Percentiles rank a stretch among this genome's conserved stretches.
phyloP scores from a whole-genome alignment of 768 basidiomycete genomes.

The Pisolithus orientalis region DNA sequence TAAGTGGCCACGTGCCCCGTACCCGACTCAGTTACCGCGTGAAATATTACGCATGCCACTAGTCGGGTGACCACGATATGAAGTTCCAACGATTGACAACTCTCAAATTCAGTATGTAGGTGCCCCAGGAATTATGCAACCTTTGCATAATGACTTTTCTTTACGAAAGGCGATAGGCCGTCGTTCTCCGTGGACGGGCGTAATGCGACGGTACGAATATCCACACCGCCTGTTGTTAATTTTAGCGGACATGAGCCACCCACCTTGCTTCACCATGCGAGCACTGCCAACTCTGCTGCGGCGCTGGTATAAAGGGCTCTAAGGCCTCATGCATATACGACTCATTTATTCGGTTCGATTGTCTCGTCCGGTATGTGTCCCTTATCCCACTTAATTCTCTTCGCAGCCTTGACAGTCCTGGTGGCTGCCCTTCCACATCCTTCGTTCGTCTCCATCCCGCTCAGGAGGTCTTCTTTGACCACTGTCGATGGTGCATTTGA shows the following conservation, averaged over 20 bases:
- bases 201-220: too few species aligned
- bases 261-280: background rate
- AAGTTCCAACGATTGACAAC: too few species aligned
- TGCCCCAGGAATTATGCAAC: too few species aligned
- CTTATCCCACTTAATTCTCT: conserved; percentile 3
- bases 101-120: too few species aligned
- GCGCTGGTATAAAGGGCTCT: conserved; percentile 7
- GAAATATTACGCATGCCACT: too few species aligned
- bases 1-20: too few species aligned
- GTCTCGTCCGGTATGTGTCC: conserved; percentile 9
- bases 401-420: conserved; percentile 10
- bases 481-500: conserved; percentile 12
- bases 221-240: too few species aligned
- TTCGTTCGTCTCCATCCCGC: conserved; percentile 10
- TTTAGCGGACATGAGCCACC: background rate
- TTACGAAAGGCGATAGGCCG: too few species aligned
- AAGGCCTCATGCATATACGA: conserved; percentile 8
- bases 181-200: too few species aligned
- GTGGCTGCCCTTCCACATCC: conserved; percentile 11
- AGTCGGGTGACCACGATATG: too few species aligned
- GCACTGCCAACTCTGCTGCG: background rate
- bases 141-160: too few species aligned
- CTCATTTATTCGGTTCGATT: background rate
- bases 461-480: conserved; percentile 7
- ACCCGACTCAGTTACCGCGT: too few species aligned